Percentiles rank a stretch among this genome's conserved stretches.
These are phyloP conservation scores for Petrea volubilis DNA, from an alignment of 257 asterid genomes.

Conservation along the genomic window DNA sequence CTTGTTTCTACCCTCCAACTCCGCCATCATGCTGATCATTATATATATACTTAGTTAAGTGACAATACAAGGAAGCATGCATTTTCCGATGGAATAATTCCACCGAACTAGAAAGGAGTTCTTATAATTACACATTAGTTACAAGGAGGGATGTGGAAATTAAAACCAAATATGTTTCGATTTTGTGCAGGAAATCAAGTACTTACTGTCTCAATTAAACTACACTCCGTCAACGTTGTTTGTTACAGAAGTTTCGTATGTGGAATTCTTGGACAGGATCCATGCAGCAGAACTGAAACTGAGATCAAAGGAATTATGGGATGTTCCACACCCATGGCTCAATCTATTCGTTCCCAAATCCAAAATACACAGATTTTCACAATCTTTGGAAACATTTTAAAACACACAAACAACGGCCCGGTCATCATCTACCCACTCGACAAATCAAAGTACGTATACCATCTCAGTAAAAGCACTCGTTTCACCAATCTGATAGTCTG, in stretches of 20 bases:
- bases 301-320: constrained; percentile 79
- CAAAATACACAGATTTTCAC: constrained; percentile 63
- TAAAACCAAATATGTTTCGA: neutral
- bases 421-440: constrained; percentile 81
- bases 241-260: constrained; percentile 63
- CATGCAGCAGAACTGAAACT: constrained; percentile 70
- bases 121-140: neutral
- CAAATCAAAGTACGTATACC: constrained; percentile 87
- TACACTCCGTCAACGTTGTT: constrained; percentile 78
- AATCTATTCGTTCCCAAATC: constrained; percentile 78
- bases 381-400: constrained; percentile 67
- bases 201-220: constrained; percentile 60
- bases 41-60: too few relatives aligned
- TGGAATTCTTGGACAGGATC: constrained; percentile 87
- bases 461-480: too few relatives aligned
- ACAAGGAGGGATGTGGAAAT: neutral
- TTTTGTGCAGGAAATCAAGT: constrained; percentile 63
- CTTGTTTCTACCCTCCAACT: too few relatives aligned
- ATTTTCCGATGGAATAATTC: too few relatives aligned
- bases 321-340: constrained; percentile 95
- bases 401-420: constrained; percentile 73
- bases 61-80: too few relatives aligned
- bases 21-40: too few relatives aligned
- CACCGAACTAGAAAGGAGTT: neutral
- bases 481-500: too few relatives aligned